Conservation (phyloP, 1,284 basidiomycete species). For the Ganoderma boninense region DNA sequence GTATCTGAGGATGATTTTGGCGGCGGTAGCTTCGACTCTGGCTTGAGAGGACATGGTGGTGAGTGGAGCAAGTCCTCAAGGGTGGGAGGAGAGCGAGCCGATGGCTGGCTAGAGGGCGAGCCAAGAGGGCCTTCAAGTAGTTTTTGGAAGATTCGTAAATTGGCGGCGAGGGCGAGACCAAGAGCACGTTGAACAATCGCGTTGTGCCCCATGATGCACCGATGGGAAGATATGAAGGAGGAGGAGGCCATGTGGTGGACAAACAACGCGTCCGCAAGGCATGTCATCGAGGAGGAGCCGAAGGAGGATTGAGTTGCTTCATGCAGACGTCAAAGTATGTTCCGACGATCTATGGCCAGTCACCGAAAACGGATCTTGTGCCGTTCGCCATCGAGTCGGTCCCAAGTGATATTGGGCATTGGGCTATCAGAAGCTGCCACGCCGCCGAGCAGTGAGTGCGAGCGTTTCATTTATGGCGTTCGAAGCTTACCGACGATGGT, state of each 20-base stretch:
- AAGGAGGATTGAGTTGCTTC: too few relatives aligned
- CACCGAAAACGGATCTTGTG: too few relatives aligned
- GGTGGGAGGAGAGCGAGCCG: background rate
- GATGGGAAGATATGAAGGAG: background rate
- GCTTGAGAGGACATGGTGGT: background rate
- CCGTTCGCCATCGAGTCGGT: too few relatives aligned
- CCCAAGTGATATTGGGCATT: too few relatives aligned
- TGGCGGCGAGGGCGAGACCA: background rate
- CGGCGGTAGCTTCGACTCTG: constrained; percentile 11
- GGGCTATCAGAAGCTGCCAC: too few relatives aligned
- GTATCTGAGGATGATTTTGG: constrained; percentile 39
- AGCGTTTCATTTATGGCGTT: too few relatives aligned
- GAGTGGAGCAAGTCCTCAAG: too few relatives aligned
- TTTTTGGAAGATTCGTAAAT: background rate
- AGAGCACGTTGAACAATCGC: background rate
- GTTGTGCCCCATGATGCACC: background rate
- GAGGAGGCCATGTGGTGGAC: background rate
- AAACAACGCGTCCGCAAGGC: background rate
- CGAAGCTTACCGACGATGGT: too few relatives aligned
- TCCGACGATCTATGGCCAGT: too few relatives aligned
- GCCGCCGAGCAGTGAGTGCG: too few relatives aligned
- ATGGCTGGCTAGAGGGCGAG: background rate
- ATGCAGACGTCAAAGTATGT: too few relatives aligned
- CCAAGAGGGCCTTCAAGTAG: background rate
- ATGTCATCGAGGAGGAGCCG: background rate